These are phyloP conservation scores for Spergularia azorica DNA, from an alignment of 179 eudicot species.

Conservation along the genomic window DNA sequence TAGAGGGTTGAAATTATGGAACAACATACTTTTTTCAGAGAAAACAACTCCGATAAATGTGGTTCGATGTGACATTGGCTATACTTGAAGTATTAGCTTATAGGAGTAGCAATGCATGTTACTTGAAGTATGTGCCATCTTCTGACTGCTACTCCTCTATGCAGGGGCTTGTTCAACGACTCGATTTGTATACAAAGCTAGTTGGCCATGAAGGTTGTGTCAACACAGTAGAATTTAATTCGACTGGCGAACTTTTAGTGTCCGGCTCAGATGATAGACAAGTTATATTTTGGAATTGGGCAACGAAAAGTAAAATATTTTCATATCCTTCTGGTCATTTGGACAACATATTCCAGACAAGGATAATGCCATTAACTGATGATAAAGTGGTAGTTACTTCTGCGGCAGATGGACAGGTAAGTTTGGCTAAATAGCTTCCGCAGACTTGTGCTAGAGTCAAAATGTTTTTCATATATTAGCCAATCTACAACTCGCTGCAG, in stretches of 20 bases:
- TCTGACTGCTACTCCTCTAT: slow-evolving; percentile 21
- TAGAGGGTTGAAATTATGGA: too few species aligned
- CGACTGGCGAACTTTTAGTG: slow-evolving; percentile 61
- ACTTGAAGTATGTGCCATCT: too few species aligned
- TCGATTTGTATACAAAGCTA: slow-evolving; percentile 61
- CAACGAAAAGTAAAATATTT: slow-evolving; percentile 36
- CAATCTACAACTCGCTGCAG: too few species aligned
- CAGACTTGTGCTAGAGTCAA: too few species aligned
- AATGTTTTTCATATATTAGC: too few species aligned
- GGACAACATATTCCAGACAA: slow-evolving; percentile 69
- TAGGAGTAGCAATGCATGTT: too few species aligned
- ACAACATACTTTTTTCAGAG: too few species aligned
- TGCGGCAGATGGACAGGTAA: slow-evolving; percentile 86
- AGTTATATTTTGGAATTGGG: slow-evolving; percentile 79
- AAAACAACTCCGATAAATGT: too few species aligned
- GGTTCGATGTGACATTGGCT: too few species aligned
- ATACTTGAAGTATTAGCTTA: too few species aligned
- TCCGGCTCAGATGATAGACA: slow-evolving; percentile 81
- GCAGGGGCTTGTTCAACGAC: slow-evolving; percentile 56
- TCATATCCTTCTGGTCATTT: slow-evolving; percentile 72
- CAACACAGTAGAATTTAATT: slow-evolving; percentile 64
- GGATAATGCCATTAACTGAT: slow-evolving; percentile 73
- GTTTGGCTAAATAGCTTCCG: not conserved
- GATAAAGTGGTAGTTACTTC: slow-evolving; percentile 65
- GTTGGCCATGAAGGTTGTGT: slow-evolving; percentile 79